Base-by-base conservation (phyloP, 164 flowering plant genomes). In the Umbellularia californica region DNA sequence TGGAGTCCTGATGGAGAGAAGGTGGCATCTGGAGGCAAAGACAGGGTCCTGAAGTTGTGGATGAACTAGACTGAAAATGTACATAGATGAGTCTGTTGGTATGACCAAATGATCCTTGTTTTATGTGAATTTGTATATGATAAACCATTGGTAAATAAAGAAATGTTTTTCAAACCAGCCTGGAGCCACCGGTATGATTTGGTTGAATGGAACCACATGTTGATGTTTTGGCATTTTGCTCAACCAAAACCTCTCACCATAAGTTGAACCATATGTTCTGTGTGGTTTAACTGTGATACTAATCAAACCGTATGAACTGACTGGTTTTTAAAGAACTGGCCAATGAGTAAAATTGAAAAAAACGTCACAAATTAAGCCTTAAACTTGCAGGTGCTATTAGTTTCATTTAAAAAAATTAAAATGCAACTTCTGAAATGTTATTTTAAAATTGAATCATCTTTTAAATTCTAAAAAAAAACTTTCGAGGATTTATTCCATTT, bases 1-100 rank as follows among this genome's bases (percentile, higher is more conserved):
- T 95, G 99, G 99, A 95, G 99, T 82, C 99, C 98, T 20, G 99
- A 93, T 82, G 99, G 99, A 60, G 98, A 95, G 86, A 95, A 95
- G 79, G 99, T 95, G 50, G 99, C 94, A 63, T 95, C 98, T 10
- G 99, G 98, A 63, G 98, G 99, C 51, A 92, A 80, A 78, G 99
- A 95, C 77, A 83, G 84, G 75, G 93, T 87, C 52, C 67, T 95
- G 84, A 95, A 93, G 80, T 73, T 95, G 47, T 95, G 99, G 99
- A 95, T 93, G 99, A 91, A 93, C 67, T 77, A 74, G 71, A 68
- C 28, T 30, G 27, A 67, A 64, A 65, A 14, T 23, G 24, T 28
- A 65, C 30, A 65, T 12, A 65, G 22, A 28, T 23, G 68, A 65
- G 27, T 23, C 68, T 64, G 28, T 14, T 6, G 68, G 68, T 25